These are phyloP conservation scores for Xylariomycetidae sp. DNA, from an alignment of 2,329 filamentous ascomycete genomes.

Conservation along the genomic window DNA sequence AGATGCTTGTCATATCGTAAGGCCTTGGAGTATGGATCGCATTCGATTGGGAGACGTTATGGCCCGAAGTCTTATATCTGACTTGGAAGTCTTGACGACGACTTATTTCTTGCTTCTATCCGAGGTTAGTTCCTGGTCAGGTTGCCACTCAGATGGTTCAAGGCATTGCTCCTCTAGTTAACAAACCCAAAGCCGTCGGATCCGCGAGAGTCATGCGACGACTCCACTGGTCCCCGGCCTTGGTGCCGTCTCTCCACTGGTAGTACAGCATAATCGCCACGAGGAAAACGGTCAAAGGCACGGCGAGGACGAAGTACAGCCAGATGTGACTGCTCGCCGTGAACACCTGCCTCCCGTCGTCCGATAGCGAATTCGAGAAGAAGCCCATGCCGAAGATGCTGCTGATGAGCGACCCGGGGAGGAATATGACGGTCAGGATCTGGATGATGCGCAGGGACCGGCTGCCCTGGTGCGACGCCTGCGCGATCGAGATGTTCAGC, in stretches of 20 bases:
- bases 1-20: no score
- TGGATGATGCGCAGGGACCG: conserved; percentile 7
- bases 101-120: no score
- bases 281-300: conserved; percentile 5
- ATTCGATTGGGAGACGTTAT: no score
- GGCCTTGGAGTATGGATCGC: no score
- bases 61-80: no score
- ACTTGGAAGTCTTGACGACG: no score
- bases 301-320: conserved; percentile 7
- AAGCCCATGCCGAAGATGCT: conserved; percentile 10
- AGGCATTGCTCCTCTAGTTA: no score
- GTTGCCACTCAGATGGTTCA: no score
- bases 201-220: no score
- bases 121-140: no score
- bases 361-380: conserved; percentile 5
- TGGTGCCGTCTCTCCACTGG: conserved; percentile 4
- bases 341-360: conserved; percentile 1
- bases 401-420: conserved; percentile 8
- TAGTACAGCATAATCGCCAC: conserved; percentile 7
- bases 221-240: no score
- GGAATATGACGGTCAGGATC: conserved; percentile 6
- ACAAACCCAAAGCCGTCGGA: no score
- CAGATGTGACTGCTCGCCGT: conserved; percentile 5
- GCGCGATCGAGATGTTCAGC: conserved; percentile 9
- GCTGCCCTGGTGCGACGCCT: conserved; percentile 8